Evolutionary conservation across 805 yeast genomes (phyloP).

Genomic region (Pichia exigua): DNA sequence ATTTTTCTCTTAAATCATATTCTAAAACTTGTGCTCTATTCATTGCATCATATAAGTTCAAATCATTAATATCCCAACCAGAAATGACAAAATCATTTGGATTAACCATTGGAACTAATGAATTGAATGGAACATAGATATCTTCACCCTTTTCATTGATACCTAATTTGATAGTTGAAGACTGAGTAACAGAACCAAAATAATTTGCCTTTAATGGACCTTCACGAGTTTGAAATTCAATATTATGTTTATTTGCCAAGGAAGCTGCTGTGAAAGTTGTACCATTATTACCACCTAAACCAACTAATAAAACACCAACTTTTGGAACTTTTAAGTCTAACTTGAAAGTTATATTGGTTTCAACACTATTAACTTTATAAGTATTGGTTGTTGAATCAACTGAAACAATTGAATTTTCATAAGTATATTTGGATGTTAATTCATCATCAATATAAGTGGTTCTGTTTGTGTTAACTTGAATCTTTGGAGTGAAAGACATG

Average conservation of each 20-base stretch:
- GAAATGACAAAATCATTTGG: constrained; percentile 87
- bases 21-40: constrained; percentile 82
- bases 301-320: constrained; percentile 84
- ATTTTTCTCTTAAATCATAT: constrained; percentile 70
- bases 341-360: constrained; percentile 74
- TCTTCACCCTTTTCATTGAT: constrained; percentile 76
- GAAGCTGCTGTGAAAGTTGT: constrained; percentile 81
- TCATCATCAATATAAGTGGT: constrained; percentile 42
- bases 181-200: constrained; percentile 91
- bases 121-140: constrained; percentile 86
- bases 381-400: constrained; percentile 46
- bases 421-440: constrained; percentile 55
- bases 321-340: constrained; percentile 76
- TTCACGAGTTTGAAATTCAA: constrained; percentile 73
- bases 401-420: constrained; percentile 70
- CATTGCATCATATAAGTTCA: constrained; percentile 70
- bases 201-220: constrained; percentile 70
- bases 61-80: constrained; percentile 89
- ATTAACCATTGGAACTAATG: constrained; percentile 76
- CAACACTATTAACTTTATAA: constrained; percentile 60
- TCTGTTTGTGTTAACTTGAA: constrained; percentile 50
- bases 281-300: constrained; percentile 96
- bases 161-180: constrained; percentile 85
- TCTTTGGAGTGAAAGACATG: constrained; percentile 29
- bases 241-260: constrained; percentile 73